Conservation (phyloP, 352 stramenopile species). For the Globisporangium megalacanthum region DNA sequence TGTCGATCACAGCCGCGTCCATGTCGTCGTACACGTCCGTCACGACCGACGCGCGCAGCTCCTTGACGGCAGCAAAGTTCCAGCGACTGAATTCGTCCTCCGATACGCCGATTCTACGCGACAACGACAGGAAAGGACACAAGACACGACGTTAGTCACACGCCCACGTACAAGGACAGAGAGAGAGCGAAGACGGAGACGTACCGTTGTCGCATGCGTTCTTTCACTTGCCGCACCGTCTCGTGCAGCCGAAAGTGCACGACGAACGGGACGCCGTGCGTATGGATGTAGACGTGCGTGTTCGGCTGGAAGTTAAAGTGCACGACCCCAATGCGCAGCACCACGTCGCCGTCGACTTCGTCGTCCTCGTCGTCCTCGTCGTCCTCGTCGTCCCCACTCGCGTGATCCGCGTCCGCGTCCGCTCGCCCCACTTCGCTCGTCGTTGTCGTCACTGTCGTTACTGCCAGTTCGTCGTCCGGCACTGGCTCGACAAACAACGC, state of each 20-base stretch:
- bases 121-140: constrained; percentile 9
- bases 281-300: constrained; percentile 62
- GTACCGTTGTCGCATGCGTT: constrained; percentile 62
- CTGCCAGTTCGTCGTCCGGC: constrained; percentile 20
- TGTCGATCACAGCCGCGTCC: constrained; percentile 42
- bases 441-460: background rate
- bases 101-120: constrained; percentile 57
- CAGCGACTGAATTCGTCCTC: constrained; percentile 62
- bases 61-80: constrained; percentile 71
- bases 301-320: constrained; percentile 70
- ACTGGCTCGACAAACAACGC: constrained; percentile 62
- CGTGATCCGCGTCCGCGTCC: background rate
- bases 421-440: background rate
- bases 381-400: background rate
- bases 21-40: constrained; percentile 55
- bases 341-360: constrained; percentile 17
- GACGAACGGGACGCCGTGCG: constrained; percentile 63
- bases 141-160: constrained; percentile 10
- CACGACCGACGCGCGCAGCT: constrained; percentile 63
- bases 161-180: background rate
- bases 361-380: constrained; percentile 3
- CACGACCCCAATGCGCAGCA: constrained; percentile 55
- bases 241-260: constrained; percentile 64
- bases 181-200: background rate
- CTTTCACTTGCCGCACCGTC: constrained; percentile 59